Base-by-base conservation (phyloP, 352 stramenopile genomes). In the Phytophthora quininea region DNA sequence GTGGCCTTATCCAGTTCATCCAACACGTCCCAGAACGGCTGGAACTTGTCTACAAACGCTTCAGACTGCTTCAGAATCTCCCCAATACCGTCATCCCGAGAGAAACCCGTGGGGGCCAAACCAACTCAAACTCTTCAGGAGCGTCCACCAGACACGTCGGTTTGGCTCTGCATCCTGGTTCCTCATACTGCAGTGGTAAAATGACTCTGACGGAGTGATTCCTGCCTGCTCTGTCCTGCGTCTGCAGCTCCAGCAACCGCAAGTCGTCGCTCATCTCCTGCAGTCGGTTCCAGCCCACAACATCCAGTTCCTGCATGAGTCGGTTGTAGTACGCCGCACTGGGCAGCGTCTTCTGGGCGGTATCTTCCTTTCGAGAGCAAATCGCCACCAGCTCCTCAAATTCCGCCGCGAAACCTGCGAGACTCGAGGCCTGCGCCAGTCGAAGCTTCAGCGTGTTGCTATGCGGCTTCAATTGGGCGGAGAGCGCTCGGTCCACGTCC, bases 1-100 rank as follows among this genome's bases (percentile, higher is more conserved):
- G 80, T 89, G 3, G 77, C 63, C 15, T 73, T 73, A 72, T 95
- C 87, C 2, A 96, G 29, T n/a, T 80, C 84, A 53, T 96, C 87
- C 11, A 96, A 47, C 0, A 80, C 79, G 46, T 91, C 76, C 87
- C 89, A 96, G 62, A 96, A 96, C 0, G n/a, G 38, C 69, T 95
- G 86, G 71, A 86, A 93, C 10, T 63, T 76, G 11, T 67, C 62
- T 4, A 94, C 61, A 37, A 93, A 89, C 11, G 30, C 35, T 35
- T 89, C 62, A 58, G 92, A 86, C 69, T 93, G 74, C 19, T 55
- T 43, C 38, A 91, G 31, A 7, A 86, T 48, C 7, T 64, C 53
- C n/a, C 53, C 32, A 90, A 38, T 24, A 79, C 40, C 43, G 29
- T 59, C 29, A 29, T 54, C 15, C 40, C 29, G 2, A 42, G 32